Percentiles rank a stretch among this genome's conserved stretches.
These are phyloP conservation scores for Coemansia sp. DNA, from an alignment of 371 early-diverging fungal species.

Conservation along the genomic window DNA sequence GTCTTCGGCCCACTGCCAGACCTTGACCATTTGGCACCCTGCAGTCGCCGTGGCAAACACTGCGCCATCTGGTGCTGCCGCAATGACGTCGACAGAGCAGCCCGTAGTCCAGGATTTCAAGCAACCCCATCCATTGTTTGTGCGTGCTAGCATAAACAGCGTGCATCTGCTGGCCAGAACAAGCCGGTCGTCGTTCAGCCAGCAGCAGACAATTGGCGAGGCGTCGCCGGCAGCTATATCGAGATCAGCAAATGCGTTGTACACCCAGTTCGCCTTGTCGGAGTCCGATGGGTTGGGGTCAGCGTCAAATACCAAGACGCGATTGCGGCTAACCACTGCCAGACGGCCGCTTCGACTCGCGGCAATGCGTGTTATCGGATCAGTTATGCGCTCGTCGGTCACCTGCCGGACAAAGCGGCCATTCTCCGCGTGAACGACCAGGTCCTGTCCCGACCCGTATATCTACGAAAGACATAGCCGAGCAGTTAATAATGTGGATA, in stretches of 20 bases:
- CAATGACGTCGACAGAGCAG: slow-evolving; percentile 9
- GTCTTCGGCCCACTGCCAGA: slow-evolving; percentile 26
- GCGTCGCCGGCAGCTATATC: not conserved
- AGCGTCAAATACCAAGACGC: slow-evolving; percentile 15
- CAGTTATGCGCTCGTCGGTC: slow-evolving; percentile 11
- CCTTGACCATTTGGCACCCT: slow-evolving; percentile 24
- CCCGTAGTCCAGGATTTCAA: slow-evolving; percentile 10
- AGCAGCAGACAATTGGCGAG: slow-evolving; percentile 10
- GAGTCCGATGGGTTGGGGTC: not conserved
- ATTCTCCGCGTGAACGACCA: slow-evolving; percentile 21
- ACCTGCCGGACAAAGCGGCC: slow-evolving; percentile 30
- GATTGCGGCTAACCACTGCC: slow-evolving; percentile 17
- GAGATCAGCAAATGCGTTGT: slow-evolving; percentile 8
- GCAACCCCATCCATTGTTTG: slow-evolving; percentile 7
- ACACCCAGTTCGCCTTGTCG: slow-evolving; percentile 5
- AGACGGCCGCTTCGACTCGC: slow-evolving; percentile 15
- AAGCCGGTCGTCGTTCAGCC: slow-evolving; percentile 17
- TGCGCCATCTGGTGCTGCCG: slow-evolving; percentile 1
- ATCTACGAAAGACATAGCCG: slow-evolving; percentile 11
- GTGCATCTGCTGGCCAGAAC: slow-evolving; percentile 4
- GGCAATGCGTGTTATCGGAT: slow-evolving; percentile 10
- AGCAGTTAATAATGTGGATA: too few relatives aligned
- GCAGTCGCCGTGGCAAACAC: slow-evolving; percentile 28
- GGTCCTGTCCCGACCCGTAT: slow-evolving; percentile 40
- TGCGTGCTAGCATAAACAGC: slow-evolving; percentile 17